Percentiles rank a stretch among this genome's conserved stretches.
Evolutionary conservation across 495 filamentous ascomycete species (phyloP).

Genomic region (Annulohypoxylon nitens): DNA sequence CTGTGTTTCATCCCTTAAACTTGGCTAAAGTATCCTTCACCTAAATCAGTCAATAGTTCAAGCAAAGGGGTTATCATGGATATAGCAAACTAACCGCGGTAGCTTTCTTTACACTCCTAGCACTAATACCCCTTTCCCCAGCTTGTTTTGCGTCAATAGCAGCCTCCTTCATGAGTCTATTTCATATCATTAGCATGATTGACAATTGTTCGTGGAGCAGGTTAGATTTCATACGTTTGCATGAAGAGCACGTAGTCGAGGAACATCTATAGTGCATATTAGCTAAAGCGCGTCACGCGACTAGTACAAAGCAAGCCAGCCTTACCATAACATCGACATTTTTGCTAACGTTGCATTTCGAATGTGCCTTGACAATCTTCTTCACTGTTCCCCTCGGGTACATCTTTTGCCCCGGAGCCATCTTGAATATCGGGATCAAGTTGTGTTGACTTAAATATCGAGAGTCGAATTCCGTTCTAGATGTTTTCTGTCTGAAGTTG

Average conservation of each 20-base stretch:
- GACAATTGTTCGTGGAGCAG: not conserved
- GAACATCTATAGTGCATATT: conserved; percentile 71
- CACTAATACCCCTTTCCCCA: conserved; percentile 78
- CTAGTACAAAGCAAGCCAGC: conserved; percentile 19
- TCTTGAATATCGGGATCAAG: conserved; percentile 42
- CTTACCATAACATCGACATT: conserved; percentile 89
- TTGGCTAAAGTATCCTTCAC: conserved; percentile 76
- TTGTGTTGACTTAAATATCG: not conserved
- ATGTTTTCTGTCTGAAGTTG: conserved; percentile 6
- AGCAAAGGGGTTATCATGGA: not conserved
- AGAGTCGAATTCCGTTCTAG: not conserved
- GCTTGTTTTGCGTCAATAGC: conserved; percentile 79
- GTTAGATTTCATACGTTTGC: conserved; percentile 71
- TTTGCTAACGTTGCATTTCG: conserved; percentile 81
- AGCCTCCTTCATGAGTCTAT: conserved; percentile 86
- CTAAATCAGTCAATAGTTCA: not conserved
- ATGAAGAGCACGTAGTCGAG: conserved; percentile 92
- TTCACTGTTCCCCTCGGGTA: conserved; percentile 89
- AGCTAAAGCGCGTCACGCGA: conserved; percentile 38
- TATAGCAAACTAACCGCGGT: conserved; percentile 70
- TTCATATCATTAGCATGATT: conserved; percentile 20
- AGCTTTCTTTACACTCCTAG: conserved; percentile 80
- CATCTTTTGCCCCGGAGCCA: conserved; percentile 74
- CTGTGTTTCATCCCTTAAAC: conserved; percentile 74
- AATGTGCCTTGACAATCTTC: conserved; percentile 90